Evolutionary conservation across 768 basidiomycete genomes (phyloP), one percentile per base, ranked within the genome.

Genomic region (Lyophyllum semitale): DNA sequence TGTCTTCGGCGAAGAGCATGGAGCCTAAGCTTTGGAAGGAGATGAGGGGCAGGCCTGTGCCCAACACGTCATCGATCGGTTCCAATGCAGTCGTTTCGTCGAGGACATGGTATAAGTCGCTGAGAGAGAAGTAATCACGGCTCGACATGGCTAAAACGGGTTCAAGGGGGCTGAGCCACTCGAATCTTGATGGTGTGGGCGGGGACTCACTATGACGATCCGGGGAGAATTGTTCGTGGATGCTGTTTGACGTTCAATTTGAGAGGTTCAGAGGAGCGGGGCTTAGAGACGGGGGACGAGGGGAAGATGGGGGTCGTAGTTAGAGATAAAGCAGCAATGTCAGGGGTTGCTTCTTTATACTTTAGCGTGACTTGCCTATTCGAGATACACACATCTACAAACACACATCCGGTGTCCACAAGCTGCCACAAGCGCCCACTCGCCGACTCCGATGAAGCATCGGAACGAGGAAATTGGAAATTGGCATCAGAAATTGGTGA

Each of bases 401-500:
- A 4, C 41, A 40, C 38, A 40, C n/a, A 42, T 8, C 41, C 6
- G 12, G 22, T 23, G 41, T 4, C 6, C 41, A 42, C 41, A 12
- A 12, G 30, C 12, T 6, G 7, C 30, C 30, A 32, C 12, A 42
- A 25, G 41, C 41, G 41, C 23, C 38, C 11, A 40, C 7, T 15
- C 15, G 8, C 33, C 33, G n/a, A n/a, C n/a, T n/a, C 33, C 37
- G 37, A 96, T 64, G 96, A 74, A 15, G 95, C 95, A 68, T 95
- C 93, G n/a, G n/a, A n/a, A n/a, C n/a, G n/a, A 66, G 97, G 96
- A 63, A 98, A 38, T n/a, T 2, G 17, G 5, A 38, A n/a, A 18
- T n/a, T 18, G 37, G 15, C n/a, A 38, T 38, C n/a, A 38, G 98
- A 70, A 98, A 95, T 64, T 92, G 88, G 70, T 95, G 93, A 20